Evolutionary conservation across 176 grass and related monocot genomes (phyloP), one percentile per base, ranked within the genome.

Genomic region (Themeda triandra): DNA sequence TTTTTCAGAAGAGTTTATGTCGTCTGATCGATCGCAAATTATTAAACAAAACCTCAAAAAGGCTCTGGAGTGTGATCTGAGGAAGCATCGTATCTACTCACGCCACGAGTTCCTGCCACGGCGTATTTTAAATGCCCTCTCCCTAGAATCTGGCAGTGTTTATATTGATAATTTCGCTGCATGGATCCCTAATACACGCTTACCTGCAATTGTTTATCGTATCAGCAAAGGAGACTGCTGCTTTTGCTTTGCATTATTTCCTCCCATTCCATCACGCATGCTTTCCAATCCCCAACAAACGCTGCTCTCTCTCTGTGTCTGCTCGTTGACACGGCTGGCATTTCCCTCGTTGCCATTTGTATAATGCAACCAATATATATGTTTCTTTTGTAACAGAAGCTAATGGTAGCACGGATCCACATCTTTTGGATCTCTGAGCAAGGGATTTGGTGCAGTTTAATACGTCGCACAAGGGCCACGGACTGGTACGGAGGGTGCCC

Each of bases 321-420:
- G 78, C 29, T 30, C 80, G 18, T 79, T 79, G 84, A 74, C 75
- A 62, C 31, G 59, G 59, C 3, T 18, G 24, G 79, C 79, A 62
- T 77, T 82, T 69, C 84, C 59, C 84, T 86, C 80, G 84, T 87
- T 87, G 6, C 27, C 74, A 90, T 78, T 78, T 79, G 54, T 80
- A 76, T 76, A 76, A 59, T 69, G 59, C 40, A 29, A 6, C 32
- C 14, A 13, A 17, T 12, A 14, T 29, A 6, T 60, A 9, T 14
- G 51, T 6, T 14, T 39, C n/a, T 28, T 51, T 44, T 32, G 7
- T 17, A 15, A 41, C 29, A 1, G 6, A 75, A 75, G 14, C 10
- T 40, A 37, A 11, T n/a, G 9, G 30, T 15, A 45, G 65, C 53
- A 40, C 40, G 40, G 40, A 41, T 41, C 40, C 40, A 41, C 42